A percentile compares a stretch with the other conserved stretches of the same genome.
phyloP scores from a whole-genome alignment of 352 stramenopile genomes.

The Blastocystis sp. region DNA sequence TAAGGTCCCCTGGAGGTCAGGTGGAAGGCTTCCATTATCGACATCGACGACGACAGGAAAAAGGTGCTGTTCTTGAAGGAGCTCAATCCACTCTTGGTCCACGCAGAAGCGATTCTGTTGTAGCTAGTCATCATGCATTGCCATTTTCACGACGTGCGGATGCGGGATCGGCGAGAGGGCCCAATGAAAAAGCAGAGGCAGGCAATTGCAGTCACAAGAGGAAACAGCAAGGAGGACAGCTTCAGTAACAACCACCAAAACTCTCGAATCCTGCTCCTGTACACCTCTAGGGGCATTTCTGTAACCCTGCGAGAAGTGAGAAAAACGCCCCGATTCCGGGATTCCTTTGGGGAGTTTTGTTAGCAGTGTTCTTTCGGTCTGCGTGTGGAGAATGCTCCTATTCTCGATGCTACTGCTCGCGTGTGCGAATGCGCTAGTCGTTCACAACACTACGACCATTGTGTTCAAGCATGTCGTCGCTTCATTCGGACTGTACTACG shows the following conservation, averaged over 20 bases:
- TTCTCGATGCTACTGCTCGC: background rate
- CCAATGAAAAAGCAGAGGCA: background rate
- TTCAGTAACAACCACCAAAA: background rate
- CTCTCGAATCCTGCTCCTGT: background rate
- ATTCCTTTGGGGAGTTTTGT: background rate
- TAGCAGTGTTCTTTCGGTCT: background rate
- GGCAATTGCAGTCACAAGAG: background rate
- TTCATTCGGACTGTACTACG: conserved; percentile 21
- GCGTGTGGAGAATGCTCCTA: background rate
- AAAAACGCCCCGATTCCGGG: background rate
- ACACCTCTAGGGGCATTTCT: background rate
- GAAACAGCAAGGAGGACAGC: background rate
- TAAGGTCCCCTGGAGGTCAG: background rate
- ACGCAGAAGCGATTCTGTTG: background rate
- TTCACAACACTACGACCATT: background rate
- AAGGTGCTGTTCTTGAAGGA: background rate
- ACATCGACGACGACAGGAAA: background rate
- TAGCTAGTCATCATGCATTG: background rate
- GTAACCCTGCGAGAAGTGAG: background rate
- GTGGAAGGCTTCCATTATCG: background rate
- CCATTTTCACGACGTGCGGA: background rate
- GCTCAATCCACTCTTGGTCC: background rate
- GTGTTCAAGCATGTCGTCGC: conserved; percentile 31
- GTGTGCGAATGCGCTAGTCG: background rate
- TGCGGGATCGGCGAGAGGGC: background rate